phyloP scores from a whole-genome alignment of 805 yeast genomes.

The Candida vaughaniae region DNA sequence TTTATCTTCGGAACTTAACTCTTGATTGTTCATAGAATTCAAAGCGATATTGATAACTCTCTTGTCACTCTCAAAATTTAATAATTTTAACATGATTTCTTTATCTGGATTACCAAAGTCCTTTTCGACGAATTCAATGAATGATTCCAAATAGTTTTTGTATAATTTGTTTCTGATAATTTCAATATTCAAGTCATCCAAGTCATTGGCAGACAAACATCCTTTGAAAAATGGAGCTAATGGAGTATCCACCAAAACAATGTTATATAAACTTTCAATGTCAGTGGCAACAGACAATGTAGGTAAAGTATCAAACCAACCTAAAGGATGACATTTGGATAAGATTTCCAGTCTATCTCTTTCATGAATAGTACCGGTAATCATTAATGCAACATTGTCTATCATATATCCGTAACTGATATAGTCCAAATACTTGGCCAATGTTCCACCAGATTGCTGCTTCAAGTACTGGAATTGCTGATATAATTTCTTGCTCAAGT shows the following conservation, averaged over 20 bases:
- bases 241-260: constrained; percentile 94
- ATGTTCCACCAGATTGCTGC: constrained; percentile 77
- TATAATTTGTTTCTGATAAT: constrained; percentile 87
- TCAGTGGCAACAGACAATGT: constrained; percentile 94
- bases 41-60: constrained; percentile 88
- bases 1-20: constrained; percentile 72
- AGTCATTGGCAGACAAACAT: constrained; percentile 81
- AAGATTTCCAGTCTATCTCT: constrained; percentile 87
- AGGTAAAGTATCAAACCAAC: constrained; percentile 98
- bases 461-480: constrained; percentile 83
- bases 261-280: constrained; percentile 86
- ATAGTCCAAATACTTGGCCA: constrained; percentile 83
- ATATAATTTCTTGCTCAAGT: constrained; percentile 69
- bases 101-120: constrained; percentile 72
- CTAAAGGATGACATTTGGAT: constrained; percentile 91
- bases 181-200: constrained; percentile 95
- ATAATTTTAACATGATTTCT: constrained; percentile 74
- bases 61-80: constrained; percentile 93
- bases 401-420: constrained; percentile 98
- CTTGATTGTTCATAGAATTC: constrained; percentile 80
- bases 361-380: constrained; percentile 95
- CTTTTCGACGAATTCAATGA: constrained; percentile 59
- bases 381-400: constrained; percentile 93
- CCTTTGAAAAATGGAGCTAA: constrained; percentile 94
- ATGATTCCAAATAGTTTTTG: constrained; percentile 91